Percentiles rank a stretch among this genome's conserved stretches.
Evolutionary conservation across 2,329 filamentous ascomycete genomes (phyloP).

Genomic region (Gyromitra esculenta): DNA sequence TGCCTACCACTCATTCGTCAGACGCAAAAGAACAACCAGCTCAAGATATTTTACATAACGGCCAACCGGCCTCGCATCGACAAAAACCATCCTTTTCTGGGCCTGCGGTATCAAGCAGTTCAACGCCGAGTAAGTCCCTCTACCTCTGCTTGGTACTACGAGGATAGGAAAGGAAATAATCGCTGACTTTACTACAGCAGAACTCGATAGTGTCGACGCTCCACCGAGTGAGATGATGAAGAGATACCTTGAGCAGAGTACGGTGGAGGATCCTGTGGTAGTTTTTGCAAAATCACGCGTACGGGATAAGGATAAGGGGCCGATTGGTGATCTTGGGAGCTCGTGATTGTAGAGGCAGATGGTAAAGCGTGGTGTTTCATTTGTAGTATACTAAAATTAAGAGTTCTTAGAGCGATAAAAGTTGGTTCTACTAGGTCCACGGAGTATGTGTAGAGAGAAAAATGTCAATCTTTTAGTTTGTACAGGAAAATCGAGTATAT

Average conservation of each 20-base stretch:
- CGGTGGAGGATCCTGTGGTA: not conserved
- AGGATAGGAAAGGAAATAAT: not conserved
- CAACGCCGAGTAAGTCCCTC: not conserved
- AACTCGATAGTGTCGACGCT: not conserved
- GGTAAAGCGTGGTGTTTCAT: not conserved
- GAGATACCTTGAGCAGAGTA: constrained; percentile 11
- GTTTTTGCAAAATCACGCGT: constrained; percentile 3
- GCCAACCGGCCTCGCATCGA: not conserved
- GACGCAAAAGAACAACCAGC: not conserved
- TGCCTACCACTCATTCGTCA: not conserved
- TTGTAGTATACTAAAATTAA: not conserved
- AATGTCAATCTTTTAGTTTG: no score
- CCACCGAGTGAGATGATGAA: constrained; percentile 13
- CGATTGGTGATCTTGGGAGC: not conserved
- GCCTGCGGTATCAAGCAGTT: no score
- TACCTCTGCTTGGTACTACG: not conserved
- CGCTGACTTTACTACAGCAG: not conserved
- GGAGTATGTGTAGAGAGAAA: no score
- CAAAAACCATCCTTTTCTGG: not conserved
- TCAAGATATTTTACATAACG: not conserved
- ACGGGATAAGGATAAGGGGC: not conserved
- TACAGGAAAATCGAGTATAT: no score
- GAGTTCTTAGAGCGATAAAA: no score
- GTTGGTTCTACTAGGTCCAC: no score
- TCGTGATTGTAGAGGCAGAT: not conserved